Evolutionary conservation across 768 basidiomycete genomes (phyloP).

Genomic region (Myochromella boudieri): DNA sequence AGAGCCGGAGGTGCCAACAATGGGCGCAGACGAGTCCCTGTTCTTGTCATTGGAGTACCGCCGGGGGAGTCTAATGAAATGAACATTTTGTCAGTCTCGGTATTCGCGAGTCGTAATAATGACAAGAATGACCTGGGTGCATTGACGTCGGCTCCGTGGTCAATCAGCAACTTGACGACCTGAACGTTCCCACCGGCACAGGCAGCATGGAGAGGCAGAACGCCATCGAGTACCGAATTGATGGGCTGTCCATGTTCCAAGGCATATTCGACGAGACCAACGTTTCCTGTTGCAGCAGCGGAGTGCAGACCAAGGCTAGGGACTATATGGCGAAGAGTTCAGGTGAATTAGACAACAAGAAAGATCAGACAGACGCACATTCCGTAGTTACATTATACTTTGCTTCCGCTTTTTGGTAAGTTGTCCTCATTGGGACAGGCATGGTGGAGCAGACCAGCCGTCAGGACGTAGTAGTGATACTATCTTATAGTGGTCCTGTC

Average conservation of each 20-base stretch:
- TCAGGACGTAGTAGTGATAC: slow-evolving; percentile 12
- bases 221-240: slow-evolving; percentile 94
- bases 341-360: slow-evolving; percentile 4
- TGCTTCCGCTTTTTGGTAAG: slow-evolving; percentile 48
- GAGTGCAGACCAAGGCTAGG: slow-evolving; percentile 76
- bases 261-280: slow-evolving; percentile 92
- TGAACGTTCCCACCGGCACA: slow-evolving; percentile 87
- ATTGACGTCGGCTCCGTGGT: slow-evolving; percentile 97
- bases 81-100: too few relatives aligned
- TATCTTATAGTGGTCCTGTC: slow-evolving; percentile 14
- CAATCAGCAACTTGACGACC: slow-evolving; percentile 86
- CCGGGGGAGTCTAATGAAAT: slow-evolving; percentile 58
- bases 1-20: slow-evolving; percentile 82
- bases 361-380: slow-evolving; percentile 35
- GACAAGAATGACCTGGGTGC: slow-evolving; percentile 68
- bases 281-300: slow-evolving; percentile 81
- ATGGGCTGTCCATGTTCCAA: slow-evolving; percentile 93
- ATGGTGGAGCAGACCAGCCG: slow-evolving; percentile 30
- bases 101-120: slow-evolving; percentile 4
- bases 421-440: slow-evolving; percentile 51
- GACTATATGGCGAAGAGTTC: slow-evolving; percentile 39
- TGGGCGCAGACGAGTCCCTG: slow-evolving; percentile 64
- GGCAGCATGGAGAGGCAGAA: slow-evolving; percentile 95
- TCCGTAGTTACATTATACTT: slow-evolving; percentile 61
- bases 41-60: slow-evolving; percentile 72